Base-by-base conservation (phyloP, 1,284 basidiomycete genomes). In the Cutaneotrichosporon cutaneum region DNA sequence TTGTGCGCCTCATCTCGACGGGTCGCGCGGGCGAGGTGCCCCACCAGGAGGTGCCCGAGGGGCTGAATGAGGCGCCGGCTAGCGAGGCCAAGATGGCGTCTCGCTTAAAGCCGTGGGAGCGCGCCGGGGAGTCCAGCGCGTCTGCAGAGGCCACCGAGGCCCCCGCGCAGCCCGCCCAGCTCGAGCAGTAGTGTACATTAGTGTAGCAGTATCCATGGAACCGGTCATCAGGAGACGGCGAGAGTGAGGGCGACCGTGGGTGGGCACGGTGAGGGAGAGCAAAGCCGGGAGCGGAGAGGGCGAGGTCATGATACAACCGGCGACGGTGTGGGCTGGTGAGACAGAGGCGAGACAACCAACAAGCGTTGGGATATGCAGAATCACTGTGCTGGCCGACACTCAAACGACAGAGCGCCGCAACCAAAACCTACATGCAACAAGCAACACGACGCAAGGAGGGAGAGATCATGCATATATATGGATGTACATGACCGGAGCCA, bases 1-100 rank as follows among this genome's bases (percentile, higher is more conserved):
- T 66, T 26, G 65, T 66, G 14, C 59, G 61, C 30, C 62, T 77
- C 48, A 74, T 77, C 26, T 60, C 66, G 21, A 70, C 71, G 24
- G 74, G 74, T 0, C 62, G 70, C 51, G 73, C 72, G 24, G 65
- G 56, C 26, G 71, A 76, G 55, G 66, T 77, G 9, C 61, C 61
- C 16, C 50, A 63, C 11, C 59, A 61, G 36, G 56, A 68, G 22
- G 68, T 77, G 27, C 70, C 72, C 1, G 71, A 77, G 32, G 66
- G 64, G 9, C 54, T 74, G 2, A 76, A 75, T 47, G 70, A 70
- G 52, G 45, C 33, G 56, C 48, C 58, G n/a, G 53, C 57, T 10
- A 63, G 61, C 27, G 57, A 54, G 14, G 54, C 58, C n/a, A 55
- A 36, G 36, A 33, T 67, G 60, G 8, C 45, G 3, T 44, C 59